Conservation (phyloP, 495 filamentous ascomycete genomes). For the Penicillium pulvis region DNA sequence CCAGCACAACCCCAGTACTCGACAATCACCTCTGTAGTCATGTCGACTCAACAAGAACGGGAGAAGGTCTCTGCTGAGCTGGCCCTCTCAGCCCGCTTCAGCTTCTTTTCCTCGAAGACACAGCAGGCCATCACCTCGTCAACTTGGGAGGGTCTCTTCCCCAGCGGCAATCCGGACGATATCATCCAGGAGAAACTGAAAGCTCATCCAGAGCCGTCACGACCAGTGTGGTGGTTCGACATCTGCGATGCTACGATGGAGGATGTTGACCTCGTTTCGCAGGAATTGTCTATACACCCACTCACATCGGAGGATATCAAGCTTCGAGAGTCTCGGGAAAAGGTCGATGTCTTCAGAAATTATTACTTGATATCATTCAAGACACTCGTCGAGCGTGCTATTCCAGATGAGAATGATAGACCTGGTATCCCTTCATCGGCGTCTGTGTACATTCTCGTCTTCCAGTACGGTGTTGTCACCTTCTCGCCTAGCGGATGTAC, state of each 20-base stretch:
- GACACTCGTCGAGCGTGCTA: slow-evolving; percentile 69
- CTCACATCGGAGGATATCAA: slow-evolving; percentile 90
- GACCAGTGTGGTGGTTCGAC: slow-evolving; percentile 82
- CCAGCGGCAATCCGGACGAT: slow-evolving; percentile 71
- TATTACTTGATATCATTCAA: slow-evolving; percentile 97
- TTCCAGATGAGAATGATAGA: slow-evolving; percentile 56
- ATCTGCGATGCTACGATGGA: slow-evolving; percentile 80
- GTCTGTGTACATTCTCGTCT: slow-evolving; percentile 91
- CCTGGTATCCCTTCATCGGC: slow-evolving; percentile 67
- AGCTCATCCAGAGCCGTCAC: slow-evolving; percentile 11
- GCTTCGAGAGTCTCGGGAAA: slow-evolving; percentile 88
- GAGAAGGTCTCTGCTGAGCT: background rate
- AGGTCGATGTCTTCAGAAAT: slow-evolving; percentile 89
- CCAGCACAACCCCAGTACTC: background rate
- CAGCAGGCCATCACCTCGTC: slow-evolving; percentile 76
- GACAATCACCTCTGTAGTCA: background rate
- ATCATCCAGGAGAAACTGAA: slow-evolving; percentile 65
- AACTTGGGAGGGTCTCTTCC: slow-evolving; percentile 74
- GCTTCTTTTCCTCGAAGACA: slow-evolving; percentile 85
- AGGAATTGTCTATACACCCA: slow-evolving; percentile 85
- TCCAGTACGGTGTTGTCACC: slow-evolving; percentile 85
- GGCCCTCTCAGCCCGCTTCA: slow-evolving; percentile 59
- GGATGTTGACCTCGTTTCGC: slow-evolving; percentile 75
- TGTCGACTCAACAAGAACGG: background rate
- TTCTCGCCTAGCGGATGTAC: slow-evolving; percentile 79